phyloP scores from a whole-genome alignment of 306 rosid species.

The Mimosa pudica region DNA sequence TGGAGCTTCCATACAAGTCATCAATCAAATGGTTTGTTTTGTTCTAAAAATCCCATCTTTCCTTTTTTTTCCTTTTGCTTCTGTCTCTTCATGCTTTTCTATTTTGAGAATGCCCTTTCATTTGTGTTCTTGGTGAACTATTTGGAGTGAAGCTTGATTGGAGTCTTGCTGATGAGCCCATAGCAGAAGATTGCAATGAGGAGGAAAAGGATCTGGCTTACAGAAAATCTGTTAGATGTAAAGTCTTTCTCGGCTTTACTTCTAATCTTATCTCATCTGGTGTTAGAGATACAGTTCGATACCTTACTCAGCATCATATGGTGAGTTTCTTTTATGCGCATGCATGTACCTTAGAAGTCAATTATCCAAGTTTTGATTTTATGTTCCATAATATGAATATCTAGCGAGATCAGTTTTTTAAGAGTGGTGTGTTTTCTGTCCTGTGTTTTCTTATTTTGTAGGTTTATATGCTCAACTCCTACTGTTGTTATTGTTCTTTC shows the following conservation, averaged over 20 bases:
- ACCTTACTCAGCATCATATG: slow-evolving; percentile 81
- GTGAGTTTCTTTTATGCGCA: slow-evolving; percentile 40
- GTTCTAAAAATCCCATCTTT: not conserved
- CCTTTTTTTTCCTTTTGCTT: not conserved
- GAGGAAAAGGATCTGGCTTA: slow-evolving; percentile 55
- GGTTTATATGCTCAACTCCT: not conserved
- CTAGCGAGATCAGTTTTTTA: not conserved
- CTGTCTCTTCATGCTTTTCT: not conserved
- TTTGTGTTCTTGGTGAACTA: slow-evolving; percentile 24
- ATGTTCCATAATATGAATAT: not conserved
- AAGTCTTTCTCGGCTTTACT: slow-evolving; percentile 89
- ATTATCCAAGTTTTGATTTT: not conserved
- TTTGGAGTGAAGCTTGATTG: slow-evolving; percentile 77
- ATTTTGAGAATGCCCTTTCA: not conserved
- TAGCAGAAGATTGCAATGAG: slow-evolving; percentile 57
- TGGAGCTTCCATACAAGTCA: slow-evolving; percentile 71
- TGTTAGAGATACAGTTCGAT: slow-evolving; percentile 82
- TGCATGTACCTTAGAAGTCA: not conserved
- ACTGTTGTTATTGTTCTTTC: not conserved
- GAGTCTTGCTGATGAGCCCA: slow-evolving; percentile 75
- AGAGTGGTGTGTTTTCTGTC: not conserved
- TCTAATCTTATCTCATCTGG: slow-evolving; percentile 95
- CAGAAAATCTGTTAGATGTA: slow-evolving; percentile 63
- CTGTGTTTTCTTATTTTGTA: not conserved
- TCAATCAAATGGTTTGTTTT: slow-evolving; percentile 73